Percentiles rank a stretch among this genome's conserved stretches.
Conservation (phyloP, 371 early-diverging fungal genomes). For the Mortierella sp. region DNA sequence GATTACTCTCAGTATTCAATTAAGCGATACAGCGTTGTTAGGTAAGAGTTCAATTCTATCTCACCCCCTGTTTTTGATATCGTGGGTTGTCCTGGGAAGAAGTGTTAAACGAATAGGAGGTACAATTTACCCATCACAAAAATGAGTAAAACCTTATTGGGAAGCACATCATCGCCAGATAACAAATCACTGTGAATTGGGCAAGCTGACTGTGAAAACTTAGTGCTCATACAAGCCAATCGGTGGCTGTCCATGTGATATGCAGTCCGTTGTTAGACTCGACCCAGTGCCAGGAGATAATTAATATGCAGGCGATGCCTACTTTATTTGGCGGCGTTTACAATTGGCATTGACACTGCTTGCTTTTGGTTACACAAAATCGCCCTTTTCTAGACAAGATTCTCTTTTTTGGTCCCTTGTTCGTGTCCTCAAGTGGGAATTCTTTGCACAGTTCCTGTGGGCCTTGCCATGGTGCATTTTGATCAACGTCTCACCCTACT, state of each 20-base stretch:
- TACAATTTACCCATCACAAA: constrained; percentile 3
- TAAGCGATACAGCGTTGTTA: constrained; percentile 31
- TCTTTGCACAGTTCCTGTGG: constrained; percentile 60
- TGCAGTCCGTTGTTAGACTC: background rate
- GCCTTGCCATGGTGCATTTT: constrained; percentile 63
- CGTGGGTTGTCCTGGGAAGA: background rate
- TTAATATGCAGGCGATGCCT: constrained; percentile 5
- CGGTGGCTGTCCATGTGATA: constrained; percentile 7
- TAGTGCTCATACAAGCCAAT: constrained; percentile 5
- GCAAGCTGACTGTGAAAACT: too few species aligned
- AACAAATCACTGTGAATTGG: too few species aligned
- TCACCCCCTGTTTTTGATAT: background rate
- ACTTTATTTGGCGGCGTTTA: constrained; percentile 34
- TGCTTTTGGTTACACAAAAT: background rate
- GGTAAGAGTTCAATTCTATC: constrained; percentile 28
- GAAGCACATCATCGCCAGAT: background rate
- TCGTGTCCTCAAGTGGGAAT: constrained; percentile 53
- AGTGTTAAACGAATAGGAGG: background rate
- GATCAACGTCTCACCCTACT: constrained; percentile 69
- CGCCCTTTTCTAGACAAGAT: constrained; percentile 20
- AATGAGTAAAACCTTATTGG: constrained; percentile 3
- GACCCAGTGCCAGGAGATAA: too few species aligned
- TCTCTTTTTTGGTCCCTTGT: constrained; percentile 50
- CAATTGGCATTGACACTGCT: background rate
- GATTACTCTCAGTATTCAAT: constrained; percentile 35